A percentile compares a stretch with the other conserved stretches of the same genome.
phyloP scores from a whole-genome alignment of 2,329 filamentous ascomycete species.

The Endoconidiophora laricicola region DNA sequence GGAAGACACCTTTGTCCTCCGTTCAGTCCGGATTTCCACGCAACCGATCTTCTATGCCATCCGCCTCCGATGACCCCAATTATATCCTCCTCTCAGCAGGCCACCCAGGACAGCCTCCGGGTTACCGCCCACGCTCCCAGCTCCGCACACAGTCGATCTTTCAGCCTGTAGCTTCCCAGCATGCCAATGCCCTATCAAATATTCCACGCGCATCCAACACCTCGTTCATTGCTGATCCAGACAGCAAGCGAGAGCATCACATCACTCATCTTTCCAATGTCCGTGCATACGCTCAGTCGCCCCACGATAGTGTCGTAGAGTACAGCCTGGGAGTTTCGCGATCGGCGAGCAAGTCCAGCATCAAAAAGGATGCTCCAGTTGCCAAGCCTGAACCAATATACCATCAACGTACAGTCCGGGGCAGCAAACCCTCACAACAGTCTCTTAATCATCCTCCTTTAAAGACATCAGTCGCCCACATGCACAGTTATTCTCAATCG shows the following conservation, averaged over 20 bases:
- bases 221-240: neutral
- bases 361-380: slow-evolving; percentile 1
- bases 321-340: slow-evolving; percentile 4
- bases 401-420: neutral
- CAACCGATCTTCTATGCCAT: slow-evolving; percentile 9
- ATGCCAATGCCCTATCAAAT: neutral
- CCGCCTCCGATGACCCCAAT: neutral
- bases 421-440: neutral
- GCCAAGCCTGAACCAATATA: too few species aligned
- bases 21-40: slow-evolving; percentile 13
- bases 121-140: slow-evolving; percentile 6
- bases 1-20: slow-evolving; percentile 10
- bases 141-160: slow-evolving; percentile 11
- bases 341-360: slow-evolving; percentile 8
- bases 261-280: neutral
- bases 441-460: neutral
- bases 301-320: slow-evolving; percentile 13
- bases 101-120: slow-evolving; percentile 11
- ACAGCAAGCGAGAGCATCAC: neutral
- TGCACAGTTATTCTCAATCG: neutral
- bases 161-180: slow-evolving; percentile 7
- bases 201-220: neutral
- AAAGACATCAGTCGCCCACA: neutral
- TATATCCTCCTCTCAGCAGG: slow-evolving; percentile 1
- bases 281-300: slow-evolving; percentile 7